These are phyloP conservation scores for Dipodascopsis uninucleata DNA, from an alignment of 805 yeast genomes.

Conservation along the genomic window DNA sequence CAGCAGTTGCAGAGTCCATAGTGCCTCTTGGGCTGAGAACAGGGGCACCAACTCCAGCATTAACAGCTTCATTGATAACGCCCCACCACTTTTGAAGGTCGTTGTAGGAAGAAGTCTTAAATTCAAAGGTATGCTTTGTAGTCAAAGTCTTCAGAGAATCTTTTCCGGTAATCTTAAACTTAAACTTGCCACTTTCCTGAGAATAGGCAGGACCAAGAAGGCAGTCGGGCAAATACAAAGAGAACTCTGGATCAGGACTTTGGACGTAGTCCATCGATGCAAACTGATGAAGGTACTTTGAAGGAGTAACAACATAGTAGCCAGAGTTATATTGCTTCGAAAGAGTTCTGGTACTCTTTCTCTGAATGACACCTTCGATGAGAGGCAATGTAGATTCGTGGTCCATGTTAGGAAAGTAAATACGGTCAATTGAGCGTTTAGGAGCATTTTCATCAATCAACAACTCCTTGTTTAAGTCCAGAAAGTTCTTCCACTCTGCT, in stretches of 20 bases:
- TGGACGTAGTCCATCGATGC: constrained; percentile 42
- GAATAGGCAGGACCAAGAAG: constrained; percentile 38
- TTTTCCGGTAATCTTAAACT: constrained; percentile 45
- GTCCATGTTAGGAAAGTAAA: constrained; percentile 41
- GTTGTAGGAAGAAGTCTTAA: constrained; percentile 45
- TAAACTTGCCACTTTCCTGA: constrained; percentile 39
- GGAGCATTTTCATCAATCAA: constrained; percentile 38
- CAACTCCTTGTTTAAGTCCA: constrained; percentile 33
- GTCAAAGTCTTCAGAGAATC: constrained; percentile 37
- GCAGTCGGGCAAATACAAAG: constrained; percentile 48
- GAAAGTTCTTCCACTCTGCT: constrained; percentile 47
- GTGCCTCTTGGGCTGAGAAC: constrained; percentile 10
- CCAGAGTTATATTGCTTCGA: constrained; percentile 43
- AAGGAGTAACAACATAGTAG: constrained; percentile 47
- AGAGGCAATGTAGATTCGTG: constrained; percentile 45
- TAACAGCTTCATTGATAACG: constrained; percentile 33
- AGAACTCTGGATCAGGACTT: constrained; percentile 47
- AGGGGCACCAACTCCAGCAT: constrained; percentile 7
- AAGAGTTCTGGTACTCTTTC: constrained; percentile 44
- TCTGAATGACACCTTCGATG: constrained; percentile 46
- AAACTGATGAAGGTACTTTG: constrained; percentile 47
- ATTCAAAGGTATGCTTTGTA: constrained; percentile 38
- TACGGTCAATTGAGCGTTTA: constrained; percentile 40
- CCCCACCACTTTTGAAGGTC: constrained; percentile 49
- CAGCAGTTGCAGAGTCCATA: constrained; percentile 3